Percentiles rank a stretch among this genome's conserved stretches.
Conservation (phyloP, 441 rosid species). For the Biscutella auriculata region DNA sequence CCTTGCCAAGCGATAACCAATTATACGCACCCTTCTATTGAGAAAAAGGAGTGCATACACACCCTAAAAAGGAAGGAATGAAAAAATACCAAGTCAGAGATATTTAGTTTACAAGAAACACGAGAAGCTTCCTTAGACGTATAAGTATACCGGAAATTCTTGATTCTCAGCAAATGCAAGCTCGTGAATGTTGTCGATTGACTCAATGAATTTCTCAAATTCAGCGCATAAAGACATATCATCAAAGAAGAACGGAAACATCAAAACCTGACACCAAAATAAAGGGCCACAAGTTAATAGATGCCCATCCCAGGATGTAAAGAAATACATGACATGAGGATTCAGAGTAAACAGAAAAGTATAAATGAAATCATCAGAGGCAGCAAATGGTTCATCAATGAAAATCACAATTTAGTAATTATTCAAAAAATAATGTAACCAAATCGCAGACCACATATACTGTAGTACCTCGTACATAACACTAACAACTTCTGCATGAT, state of each 20-base stretch:
- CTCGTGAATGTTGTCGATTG: slow-evolving; percentile 87
- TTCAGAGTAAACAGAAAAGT: neutral
- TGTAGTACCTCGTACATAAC: slow-evolving; percentile 88
- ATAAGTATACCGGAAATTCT: slow-evolving; percentile 71
- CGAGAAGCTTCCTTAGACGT: slow-evolving; percentile 4
- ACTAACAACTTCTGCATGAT: slow-evolving; percentile 64
- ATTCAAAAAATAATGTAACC: neutral
- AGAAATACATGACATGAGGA: neutral
- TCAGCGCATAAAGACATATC: slow-evolving; percentile 67
- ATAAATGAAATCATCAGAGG: neutral
- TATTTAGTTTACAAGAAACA: slow-evolving; percentile 7
- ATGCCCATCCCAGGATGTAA: neutral
- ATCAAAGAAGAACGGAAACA: slow-evolving; percentile 85
- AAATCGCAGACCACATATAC: neutral
- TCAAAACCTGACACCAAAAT: slow-evolving; percentile 56
- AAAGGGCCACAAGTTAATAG: neutral
- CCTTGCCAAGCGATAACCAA: slow-evolving; percentile 82
- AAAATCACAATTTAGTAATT: neutral
- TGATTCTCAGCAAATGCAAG: slow-evolving; percentile 86
- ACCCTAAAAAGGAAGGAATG: slow-evolving; percentile 41
- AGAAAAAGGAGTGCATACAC: slow-evolving; percentile 85
- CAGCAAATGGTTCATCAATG: neutral
- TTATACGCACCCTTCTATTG: slow-evolving; percentile 79
- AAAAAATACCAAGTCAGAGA: slow-evolving; percentile 17
- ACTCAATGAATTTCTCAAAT: slow-evolving; percentile 80